Evolutionary conservation across 805 yeast species (phyloP).

Genomic region (Candida morakotiae): DNA sequence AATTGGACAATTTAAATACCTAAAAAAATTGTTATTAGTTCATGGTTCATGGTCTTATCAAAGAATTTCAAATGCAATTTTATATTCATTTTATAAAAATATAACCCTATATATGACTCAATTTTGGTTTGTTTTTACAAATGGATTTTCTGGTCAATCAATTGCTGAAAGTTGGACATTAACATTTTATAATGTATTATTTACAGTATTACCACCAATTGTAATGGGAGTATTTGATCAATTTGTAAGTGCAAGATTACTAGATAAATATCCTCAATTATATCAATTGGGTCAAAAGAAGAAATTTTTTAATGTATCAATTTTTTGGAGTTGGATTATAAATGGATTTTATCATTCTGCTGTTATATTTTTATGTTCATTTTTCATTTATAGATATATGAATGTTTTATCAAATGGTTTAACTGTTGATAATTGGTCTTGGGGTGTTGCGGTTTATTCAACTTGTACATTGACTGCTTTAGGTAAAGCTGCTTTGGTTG

Average conservation of each 20-base stretch:
- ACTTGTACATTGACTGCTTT: constrained; percentile 83
- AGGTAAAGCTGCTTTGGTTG: constrained; percentile 91
- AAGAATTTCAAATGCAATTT: constrained; percentile 85
- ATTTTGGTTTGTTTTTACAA: constrained; percentile 94
- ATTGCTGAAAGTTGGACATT: constrained; percentile 97
- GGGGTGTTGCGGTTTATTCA: constrained; percentile 90
- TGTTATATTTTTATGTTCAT: constrained; percentile 69
- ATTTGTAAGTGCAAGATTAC: constrained; percentile 82
- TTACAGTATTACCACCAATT: constrained; percentile 93
- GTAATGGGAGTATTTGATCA: constrained; percentile 96
- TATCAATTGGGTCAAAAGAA: constrained; percentile 89
- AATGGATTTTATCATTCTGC: constrained; percentile 96
- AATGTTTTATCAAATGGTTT: constrained; percentile 63
- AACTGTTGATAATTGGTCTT: constrained; percentile 84
- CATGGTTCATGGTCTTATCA: constrained; percentile 99
- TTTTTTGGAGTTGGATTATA: constrained; percentile 96
- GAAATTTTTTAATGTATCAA: constrained; percentile 81
- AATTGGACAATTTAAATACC: constrained; percentile 88
- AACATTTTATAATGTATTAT: constrained; percentile 90
- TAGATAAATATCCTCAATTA: constrained; percentile 88
- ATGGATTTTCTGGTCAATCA: constrained; percentile 92
- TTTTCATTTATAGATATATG: constrained; percentile 65
- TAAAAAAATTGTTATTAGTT: constrained; percentile 78
- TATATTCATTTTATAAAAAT: constrained; percentile 94
- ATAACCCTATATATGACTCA: constrained; percentile 96